Evolutionary conservation across 1,284 basidiomycete genomes (phyloP).

Genomic region (Cronartium ribicola): DNA sequence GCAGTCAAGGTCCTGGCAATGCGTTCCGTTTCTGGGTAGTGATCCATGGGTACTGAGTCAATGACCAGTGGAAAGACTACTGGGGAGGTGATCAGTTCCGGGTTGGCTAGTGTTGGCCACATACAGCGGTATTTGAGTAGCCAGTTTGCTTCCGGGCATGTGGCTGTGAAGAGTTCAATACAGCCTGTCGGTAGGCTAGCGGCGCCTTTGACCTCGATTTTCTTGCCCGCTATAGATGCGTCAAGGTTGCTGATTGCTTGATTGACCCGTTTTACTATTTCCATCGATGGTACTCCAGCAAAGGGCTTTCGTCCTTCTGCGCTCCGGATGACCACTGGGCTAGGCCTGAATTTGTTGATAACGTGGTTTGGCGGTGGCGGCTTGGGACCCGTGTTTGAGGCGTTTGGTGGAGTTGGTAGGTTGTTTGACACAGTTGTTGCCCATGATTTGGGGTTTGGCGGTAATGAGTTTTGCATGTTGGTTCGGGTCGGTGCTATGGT

Average conservation of each 20-base stretch:
- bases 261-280: neutral
- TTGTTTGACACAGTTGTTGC: neutral
- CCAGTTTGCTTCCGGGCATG: neutral
- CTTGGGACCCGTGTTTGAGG: neutral
- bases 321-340: neutral
- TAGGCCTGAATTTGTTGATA: neutral
- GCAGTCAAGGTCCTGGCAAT: neutral
- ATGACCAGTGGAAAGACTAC: neutral
- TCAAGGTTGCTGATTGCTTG: neutral
- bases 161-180: neutral
- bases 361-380: neutral
- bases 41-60: neutral
- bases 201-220: neutral
- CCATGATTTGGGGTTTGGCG: neutral
- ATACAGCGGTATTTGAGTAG: neutral
- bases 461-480: neutral
- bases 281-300: neutral
- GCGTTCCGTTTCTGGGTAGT: neutral
- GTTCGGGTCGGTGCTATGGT: neutral
- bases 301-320: neutral
- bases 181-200: neutral
- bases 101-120: neutral
- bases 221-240: neutral
- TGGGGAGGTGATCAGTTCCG: conserved; percentile 2
- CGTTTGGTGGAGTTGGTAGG: neutral